phyloP scores from a whole-genome alignment of 2,329 filamentous ascomycete species.

The Parastagonospora nodorum region DNA sequence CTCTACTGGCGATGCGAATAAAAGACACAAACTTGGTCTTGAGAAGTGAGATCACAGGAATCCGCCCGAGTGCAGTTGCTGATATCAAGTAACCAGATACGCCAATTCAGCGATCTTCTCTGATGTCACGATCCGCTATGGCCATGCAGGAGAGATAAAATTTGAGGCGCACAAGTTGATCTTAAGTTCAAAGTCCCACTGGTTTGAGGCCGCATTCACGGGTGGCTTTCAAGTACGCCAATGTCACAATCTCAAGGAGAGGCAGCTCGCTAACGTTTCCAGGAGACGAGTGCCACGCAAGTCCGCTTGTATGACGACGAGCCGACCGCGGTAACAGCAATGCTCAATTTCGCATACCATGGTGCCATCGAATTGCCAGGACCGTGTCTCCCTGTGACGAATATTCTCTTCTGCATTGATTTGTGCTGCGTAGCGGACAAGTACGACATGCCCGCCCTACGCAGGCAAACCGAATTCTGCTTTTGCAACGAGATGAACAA shows the following conservation, averaged over 20 bases:
- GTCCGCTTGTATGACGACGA: background rate
- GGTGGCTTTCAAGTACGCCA: background rate
- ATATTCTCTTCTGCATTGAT: background rate
- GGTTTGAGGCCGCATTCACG: background rate
- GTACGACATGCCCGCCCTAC: no score
- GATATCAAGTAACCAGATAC: background rate
- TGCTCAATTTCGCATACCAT: background rate
- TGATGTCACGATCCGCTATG: conserved; percentile 7
- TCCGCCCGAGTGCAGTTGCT: background rate
- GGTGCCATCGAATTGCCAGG: no score
- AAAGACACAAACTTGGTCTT: no score
- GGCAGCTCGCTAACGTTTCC: background rate
- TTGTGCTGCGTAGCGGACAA: conserved; percentile 1
- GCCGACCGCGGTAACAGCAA: background rate
- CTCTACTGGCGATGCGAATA: no score
- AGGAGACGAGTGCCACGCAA: background rate
- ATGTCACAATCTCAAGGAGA: no score
- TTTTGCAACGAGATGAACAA: background rate
- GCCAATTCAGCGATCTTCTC: background rate
- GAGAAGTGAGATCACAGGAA: no score
- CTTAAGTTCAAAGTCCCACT: background rate
- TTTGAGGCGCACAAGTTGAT: conserved; percentile 7
- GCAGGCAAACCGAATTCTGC: background rate
- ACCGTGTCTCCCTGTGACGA: no score
- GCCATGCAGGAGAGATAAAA: background rate